A percentile compares a stretch with the other conserved stretches of the same genome.
These are phyloP conservation scores for Arthrobotrys sphaeroides DNA, from an alignment of 2,329 filamentous ascomycete species.

Conservation along the genomic window DNA sequence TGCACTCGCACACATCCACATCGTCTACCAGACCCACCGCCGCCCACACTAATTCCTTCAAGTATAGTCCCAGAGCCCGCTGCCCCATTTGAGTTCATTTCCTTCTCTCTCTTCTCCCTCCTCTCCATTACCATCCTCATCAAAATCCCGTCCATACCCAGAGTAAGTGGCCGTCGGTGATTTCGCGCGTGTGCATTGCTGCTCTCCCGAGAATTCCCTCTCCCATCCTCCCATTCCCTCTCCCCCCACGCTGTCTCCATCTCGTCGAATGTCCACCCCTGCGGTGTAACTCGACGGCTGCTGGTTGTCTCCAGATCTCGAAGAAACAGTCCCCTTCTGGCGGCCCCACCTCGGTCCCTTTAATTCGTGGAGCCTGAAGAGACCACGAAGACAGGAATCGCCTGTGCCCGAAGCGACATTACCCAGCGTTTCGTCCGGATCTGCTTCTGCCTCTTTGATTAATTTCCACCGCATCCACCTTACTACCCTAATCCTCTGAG, in stretches of 20 bases:
- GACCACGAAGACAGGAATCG: conserved; percentile 23
- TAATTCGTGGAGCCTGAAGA: conserved; percentile 13
- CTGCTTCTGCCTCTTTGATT: not conserved
- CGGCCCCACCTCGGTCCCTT: conserved; percentile 20
- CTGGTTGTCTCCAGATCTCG: too few species aligned
- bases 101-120: not conserved
- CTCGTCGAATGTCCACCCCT: not conserved
- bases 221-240: not conserved
- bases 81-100: conserved; percentile 39
- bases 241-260: not conserved
- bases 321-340: not conserved
- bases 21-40: not conserved
- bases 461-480: not conserved
- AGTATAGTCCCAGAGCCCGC: not conserved
- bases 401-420: conserved; percentile 12
- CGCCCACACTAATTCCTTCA: conserved; percentile 8
- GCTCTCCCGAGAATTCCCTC: not conserved
- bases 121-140: not conserved
- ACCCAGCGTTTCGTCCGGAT: not conserved
- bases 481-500: too few species aligned
- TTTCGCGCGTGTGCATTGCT: conserved; percentile 22
- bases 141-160: not conserved
- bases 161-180: not conserved
- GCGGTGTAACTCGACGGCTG: not conserved
- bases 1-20: not conserved